These are phyloP conservation scores for Harringtonia lauricola DNA, from an alignment of 2,329 filamentous ascomycete genomes.

Conservation along the genomic window DNA sequence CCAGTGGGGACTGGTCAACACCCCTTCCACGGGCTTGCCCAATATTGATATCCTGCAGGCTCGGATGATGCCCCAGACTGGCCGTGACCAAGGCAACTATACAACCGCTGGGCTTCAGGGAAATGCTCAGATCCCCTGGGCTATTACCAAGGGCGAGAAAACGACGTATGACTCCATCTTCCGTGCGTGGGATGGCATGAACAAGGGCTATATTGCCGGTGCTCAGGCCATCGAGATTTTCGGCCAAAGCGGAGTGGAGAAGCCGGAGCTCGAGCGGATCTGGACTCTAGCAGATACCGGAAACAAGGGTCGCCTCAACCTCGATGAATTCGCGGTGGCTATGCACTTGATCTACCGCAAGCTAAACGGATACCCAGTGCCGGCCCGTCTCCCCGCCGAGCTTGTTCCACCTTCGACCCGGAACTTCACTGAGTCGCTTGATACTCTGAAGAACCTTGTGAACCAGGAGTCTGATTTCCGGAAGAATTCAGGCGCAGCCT, in stretches of 20 bases:
- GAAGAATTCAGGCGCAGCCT: constrained; percentile 78
- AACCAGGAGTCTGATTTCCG: constrained; percentile 81
- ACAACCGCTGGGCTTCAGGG: constrained; percentile 81
- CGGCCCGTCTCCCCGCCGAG: constrained; percentile 78
- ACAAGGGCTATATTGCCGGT: constrained; percentile 84
- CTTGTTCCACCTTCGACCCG: constrained; percentile 89
- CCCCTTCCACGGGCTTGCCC: constrained; percentile 76
- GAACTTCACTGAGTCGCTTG: constrained; percentile 87
- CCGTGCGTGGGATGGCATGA: constrained; percentile 89
- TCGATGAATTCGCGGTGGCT: constrained; percentile 95
- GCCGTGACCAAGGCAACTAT: constrained; percentile 71
- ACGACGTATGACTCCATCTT: constrained; percentile 92
- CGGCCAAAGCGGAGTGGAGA: constrained; percentile 87
- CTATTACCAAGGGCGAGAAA: constrained; percentile 97
- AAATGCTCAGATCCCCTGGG: constrained; percentile 95
- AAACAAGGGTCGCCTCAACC: constrained; percentile 86
- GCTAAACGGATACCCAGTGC: constrained; percentile 89
- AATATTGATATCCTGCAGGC: constrained; percentile 89
- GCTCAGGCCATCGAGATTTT: constrained; percentile 95
- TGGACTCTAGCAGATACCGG: constrained; percentile 93
- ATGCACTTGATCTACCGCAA: constrained; percentile 99
- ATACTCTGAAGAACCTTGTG: constrained; percentile 81
- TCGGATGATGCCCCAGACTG: constrained; percentile 94
- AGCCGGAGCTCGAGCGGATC: constrained; percentile 78
- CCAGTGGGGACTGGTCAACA: constrained; percentile 98